A percentile compares a stretch with the other conserved stretches of the same genome.
Evolutionary conservation across 2,329 filamentous ascomycete species (phyloP).

Genomic region (Clonostachys sp.): DNA sequence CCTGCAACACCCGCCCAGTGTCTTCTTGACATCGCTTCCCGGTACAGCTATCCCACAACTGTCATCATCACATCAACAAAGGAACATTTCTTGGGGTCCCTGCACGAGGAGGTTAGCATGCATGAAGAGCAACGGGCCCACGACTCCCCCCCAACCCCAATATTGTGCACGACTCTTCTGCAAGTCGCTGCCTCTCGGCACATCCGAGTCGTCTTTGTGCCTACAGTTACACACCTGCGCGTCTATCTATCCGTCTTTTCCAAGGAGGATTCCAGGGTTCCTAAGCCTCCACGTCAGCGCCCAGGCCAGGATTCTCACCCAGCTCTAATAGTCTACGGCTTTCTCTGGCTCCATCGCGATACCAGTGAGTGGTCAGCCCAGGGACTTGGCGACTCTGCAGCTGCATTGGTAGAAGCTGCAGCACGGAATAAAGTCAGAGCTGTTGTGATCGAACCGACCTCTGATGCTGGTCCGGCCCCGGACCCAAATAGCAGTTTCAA

Average conservation of each 20-base stretch:
- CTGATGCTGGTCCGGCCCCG: too few relatives aligned
- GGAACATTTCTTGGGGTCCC: conserved; percentile 57
- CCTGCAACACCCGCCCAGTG: conserved; percentile 56
- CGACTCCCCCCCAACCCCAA: conserved; percentile 6
- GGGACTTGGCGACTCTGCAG: conserved; percentile 60
- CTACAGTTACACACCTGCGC: conserved; percentile 72
- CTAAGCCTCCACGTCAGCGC: conserved; percentile 24
- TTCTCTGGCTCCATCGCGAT: conserved; percentile 59
- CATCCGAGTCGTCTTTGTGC: conserved; percentile 67
- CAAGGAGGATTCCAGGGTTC: conserved; percentile 23
- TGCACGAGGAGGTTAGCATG: conserved; percentile 36
- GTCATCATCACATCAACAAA: conserved; percentile 68
- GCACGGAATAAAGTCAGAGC: conserved; percentile 34
- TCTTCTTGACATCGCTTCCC: conserved; percentile 57
- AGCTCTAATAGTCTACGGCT: conserved; percentile 57
- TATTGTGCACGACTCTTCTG: conserved; percentile 62
- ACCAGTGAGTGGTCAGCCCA: conserved; percentile 74
- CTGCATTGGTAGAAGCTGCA: conserved; percentile 59
- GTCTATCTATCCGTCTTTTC: conserved; percentile 64
- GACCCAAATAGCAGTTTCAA: too few relatives aligned
- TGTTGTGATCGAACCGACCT: conserved; percentile 39
- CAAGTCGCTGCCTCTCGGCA: conserved; percentile 65
- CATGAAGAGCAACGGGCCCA: conserved; percentile 2
- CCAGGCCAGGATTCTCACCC: conserved; percentile 1
- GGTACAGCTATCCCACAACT: conserved; percentile 53